Evolutionary conservation across 1,139 yeast genomes (phyloP), one percentile per base, ranked within the genome.

Genomic region (Hemisphaericaspora xylofermentans): DNA sequence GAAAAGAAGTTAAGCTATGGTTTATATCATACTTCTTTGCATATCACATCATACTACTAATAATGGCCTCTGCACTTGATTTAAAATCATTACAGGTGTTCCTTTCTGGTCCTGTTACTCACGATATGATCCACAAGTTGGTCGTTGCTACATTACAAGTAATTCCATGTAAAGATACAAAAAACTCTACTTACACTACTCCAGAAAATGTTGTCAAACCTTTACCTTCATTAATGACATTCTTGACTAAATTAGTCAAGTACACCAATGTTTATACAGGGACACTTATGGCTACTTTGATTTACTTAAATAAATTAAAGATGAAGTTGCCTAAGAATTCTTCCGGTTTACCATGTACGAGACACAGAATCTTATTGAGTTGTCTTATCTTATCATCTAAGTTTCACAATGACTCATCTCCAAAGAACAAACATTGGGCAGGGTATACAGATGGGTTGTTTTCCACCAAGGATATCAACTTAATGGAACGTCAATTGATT

Each of bases 381-480:
- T 82, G 89, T 57, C 65, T 85, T 52, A 83, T 85, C 43, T 71
- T 85, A 47, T 77, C 88, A 17, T 79, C 88, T 36, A 85, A 85
- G 60, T 81, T 72, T 61, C 86, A 82, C 66, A 84, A 84, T 61
- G 94, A 85, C 57, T 79, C 85, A 10, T 80, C 87, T 16, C 89
- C 91, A 45, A 80, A 83, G 56, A 85, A 84, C 62, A 68, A 71
- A 50, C 89, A 84, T 61, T 85, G 94, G 94, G 82, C 88, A 30
- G 75, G 73, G 49, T 82, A 83, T 61, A 82, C 91, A 15, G 89
- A 84, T 52, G 88, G 87, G 2, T 68, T 84, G 34, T 84, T 85
- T 62, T 67, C 72, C 39, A 65, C 74, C 42, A 80, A 80, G 49
- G 94, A 85, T 58, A 80, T 85, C 50, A 84, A 84, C 60, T 68